Evolutionary conservation across 1,284 basidiomycete species (phyloP).

Genomic region (Thelephora terrestris): DNA sequence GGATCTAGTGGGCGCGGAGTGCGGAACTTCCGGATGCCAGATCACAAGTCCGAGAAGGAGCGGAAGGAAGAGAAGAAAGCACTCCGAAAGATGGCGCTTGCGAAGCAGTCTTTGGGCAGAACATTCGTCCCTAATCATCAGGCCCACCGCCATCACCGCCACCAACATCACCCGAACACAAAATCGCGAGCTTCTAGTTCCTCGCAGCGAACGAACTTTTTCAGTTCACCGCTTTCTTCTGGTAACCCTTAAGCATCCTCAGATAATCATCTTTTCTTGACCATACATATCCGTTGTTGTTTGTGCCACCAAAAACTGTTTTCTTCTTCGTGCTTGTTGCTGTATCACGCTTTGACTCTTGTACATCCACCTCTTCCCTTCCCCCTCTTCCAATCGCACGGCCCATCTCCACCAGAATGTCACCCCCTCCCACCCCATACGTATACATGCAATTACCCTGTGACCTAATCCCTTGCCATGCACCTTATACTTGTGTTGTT

Average conservation of each 20-base stretch:
- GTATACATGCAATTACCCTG: too few relatives aligned
- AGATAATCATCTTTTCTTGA: too few relatives aligned
- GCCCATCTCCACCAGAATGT: too few relatives aligned
- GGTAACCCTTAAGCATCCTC: slow-evolving; percentile 11
- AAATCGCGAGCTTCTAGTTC: slow-evolving; percentile 51
- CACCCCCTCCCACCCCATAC: too few relatives aligned
- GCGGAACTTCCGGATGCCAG: slow-evolving; percentile 11
- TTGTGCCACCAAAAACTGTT: too few relatives aligned
- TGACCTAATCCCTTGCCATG: too few relatives aligned
- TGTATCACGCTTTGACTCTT: not conserved
- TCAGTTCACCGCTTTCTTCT: slow-evolving; percentile 25
- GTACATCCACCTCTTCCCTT: slow-evolving; percentile 14
- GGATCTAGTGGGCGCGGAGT: slow-evolving; percentile 22
- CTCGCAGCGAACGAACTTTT: slow-evolving; percentile 46
- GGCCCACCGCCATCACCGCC: slow-evolving; percentile 25
- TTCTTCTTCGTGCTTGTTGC: too few relatives aligned
- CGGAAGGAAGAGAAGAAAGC: slow-evolving; percentile 45
- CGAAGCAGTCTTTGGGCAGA: slow-evolving; percentile 26
- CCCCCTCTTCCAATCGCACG: slow-evolving; percentile 12
- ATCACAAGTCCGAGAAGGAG: slow-evolving; percentile 27
- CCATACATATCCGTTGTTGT: too few relatives aligned
- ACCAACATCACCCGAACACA: slow-evolving; percentile 52
- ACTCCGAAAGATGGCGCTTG: slow-evolving; percentile 44
- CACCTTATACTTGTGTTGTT: too few relatives aligned
- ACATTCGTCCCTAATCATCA: not conserved